Conservation (phyloP, 2,329 filamentous ascomycete species). For the Monosporascus ibericus region DNA sequence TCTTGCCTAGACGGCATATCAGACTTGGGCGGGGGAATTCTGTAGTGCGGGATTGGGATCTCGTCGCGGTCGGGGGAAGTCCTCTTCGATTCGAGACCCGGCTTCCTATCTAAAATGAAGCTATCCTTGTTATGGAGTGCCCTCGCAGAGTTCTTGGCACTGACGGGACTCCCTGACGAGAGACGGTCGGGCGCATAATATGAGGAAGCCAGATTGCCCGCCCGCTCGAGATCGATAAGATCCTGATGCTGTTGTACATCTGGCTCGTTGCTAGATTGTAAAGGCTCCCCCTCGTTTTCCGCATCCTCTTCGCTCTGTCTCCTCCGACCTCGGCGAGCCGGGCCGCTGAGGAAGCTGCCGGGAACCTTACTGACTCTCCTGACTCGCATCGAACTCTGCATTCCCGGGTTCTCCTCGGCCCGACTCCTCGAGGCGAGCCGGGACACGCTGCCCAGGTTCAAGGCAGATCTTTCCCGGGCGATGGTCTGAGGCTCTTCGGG, state of each 20-base stretch:
- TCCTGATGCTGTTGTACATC: slow-evolving; percentile 33
- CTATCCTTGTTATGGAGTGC: slow-evolving; percentile 33
- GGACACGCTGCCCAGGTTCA: slow-evolving; percentile 46
- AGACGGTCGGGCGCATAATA: slow-evolving; percentile 45
- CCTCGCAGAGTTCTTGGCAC: slow-evolving; percentile 38
- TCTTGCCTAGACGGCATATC: slow-evolving; percentile 61
- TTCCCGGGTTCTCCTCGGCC: slow-evolving; percentile 56
- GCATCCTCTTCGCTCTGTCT: slow-evolving; percentile 62
- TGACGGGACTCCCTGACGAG: slow-evolving; percentile 53
- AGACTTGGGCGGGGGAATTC: slow-evolving; percentile 47
- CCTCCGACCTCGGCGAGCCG: slow-evolving; percentile 67
- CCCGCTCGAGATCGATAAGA: slow-evolving; percentile 28
- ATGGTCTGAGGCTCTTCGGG: slow-evolving; percentile 45
- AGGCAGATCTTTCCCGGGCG: slow-evolving; percentile 38
- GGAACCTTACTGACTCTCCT: slow-evolving; percentile 71
- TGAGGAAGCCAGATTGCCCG: slow-evolving; percentile 32
- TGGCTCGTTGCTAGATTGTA: slow-evolving; percentile 34
- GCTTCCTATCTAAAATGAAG: slow-evolving; percentile 15
- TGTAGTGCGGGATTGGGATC: slow-evolving; percentile 48
- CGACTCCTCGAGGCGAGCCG: slow-evolving; percentile 44
- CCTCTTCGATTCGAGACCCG: slow-evolving; percentile 8
- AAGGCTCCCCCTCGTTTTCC: slow-evolving; percentile 37
- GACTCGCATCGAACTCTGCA: slow-evolving; percentile 69
- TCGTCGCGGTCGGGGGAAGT: slow-evolving; percentile 30
- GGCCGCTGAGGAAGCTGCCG: slow-evolving; percentile 73